Conservation (phyloP, 257 asterid genomes). For the Ophiorrhiza pumila region DNA sequence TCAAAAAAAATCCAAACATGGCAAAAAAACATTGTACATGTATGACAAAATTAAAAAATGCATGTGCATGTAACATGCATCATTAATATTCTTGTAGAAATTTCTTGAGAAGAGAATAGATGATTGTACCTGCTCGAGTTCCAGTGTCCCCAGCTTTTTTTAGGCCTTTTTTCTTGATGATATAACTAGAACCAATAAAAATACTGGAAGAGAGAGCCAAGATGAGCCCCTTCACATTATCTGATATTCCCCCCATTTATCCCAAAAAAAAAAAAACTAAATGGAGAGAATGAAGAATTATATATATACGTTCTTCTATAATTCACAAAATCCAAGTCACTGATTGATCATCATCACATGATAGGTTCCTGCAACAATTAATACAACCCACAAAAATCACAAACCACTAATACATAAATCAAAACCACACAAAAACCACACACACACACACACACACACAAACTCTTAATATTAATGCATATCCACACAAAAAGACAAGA, state of each 20-base stretch:
- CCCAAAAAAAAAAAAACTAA: neutral
- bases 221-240: conserved; percentile 31
- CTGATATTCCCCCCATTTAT: conserved; percentile 35
- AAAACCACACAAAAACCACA: neutral
- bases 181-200: conserved; percentile 39
- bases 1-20: neutral
- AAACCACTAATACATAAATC: neutral
- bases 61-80: neutral
- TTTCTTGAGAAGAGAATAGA: neutral
- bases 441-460: neutral
- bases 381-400: neutral
- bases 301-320: neutral
- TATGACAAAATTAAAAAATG: neutral
- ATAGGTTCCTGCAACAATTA: conserved; percentile 19
- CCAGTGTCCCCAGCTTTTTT: conserved; percentile 32
- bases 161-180: conserved; percentile 38
- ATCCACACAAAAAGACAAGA: neutral
- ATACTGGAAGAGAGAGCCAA: conserved; percentile 38
- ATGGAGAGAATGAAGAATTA: conserved; percentile 18
- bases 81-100: neutral
- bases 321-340: conserved; percentile 2
- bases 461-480: neutral
- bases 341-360: neutral
- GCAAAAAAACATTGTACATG: neutral
- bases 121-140: conserved; percentile 28